Evolutionary conservation across 2,329 filamentous ascomycete species (phyloP), one percentile per base, ranked within the genome.

Genomic region (Xylariales sp.): DNA sequence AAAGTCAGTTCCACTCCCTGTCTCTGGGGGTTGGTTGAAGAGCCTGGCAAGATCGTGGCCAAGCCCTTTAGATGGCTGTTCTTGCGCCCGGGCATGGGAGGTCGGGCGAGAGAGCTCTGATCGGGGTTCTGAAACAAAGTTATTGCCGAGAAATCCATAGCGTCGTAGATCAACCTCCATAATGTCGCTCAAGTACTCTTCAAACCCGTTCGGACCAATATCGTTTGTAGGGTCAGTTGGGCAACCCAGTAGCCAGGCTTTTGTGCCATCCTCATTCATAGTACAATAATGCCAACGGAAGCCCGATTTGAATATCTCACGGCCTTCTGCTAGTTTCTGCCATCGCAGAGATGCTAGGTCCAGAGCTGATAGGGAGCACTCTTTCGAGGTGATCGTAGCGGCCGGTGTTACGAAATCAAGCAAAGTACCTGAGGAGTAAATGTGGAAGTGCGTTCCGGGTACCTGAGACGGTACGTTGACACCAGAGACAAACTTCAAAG

Each of bases 231-330:
- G 82, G 48, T 97, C 93, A 3, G 92, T 91, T 2, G 92, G 92
- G 75, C 94, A 97, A 8, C 96, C 96, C n/a, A 99, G 86, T 30
- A 99, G 84, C 94, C 96, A 99, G 7, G 94, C 96, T 78, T 97
- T 97, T 6, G 96, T 97, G 5, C 95, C 95, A 74, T 97, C 93
- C 68, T 96, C 91, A 77, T 97, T 97, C 81, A 97, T 92, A 3
- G 94, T 97, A 79, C 96, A 98, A 78, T 99, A 99, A 79, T 98
- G 95, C 96, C 96, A 99, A 67, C 95, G 89, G 79, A 96, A 98
- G n/a, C 92, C 93, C 0, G 90, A 84, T 73, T 92, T 92, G 81
- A 97, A 99, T 41, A 99, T 91, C 77, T 99, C 96, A 57, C 93
- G 91, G 3, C 96, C 96, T 75, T 97, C 95, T 1, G 95, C 96